These are phyloP conservation scores for Xylariales sp. DNA, from an alignment of 2,329 filamentous ascomycete genomes.

Conservation along the genomic window DNA sequence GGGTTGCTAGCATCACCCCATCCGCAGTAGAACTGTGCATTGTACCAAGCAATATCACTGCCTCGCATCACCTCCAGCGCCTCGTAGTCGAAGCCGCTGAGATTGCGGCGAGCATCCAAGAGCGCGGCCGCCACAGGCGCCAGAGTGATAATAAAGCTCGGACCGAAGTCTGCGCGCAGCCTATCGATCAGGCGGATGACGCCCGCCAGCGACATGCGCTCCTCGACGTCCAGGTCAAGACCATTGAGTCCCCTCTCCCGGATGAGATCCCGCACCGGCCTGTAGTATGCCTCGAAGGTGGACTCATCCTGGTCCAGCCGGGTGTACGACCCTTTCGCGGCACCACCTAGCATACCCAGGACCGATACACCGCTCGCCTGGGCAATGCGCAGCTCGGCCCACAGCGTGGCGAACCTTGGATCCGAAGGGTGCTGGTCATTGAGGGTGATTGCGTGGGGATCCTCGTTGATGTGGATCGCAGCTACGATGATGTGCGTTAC, in stretches of 20 bases:
- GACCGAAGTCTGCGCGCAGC: constrained; percentile 61
- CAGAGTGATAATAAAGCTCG: constrained; percentile 67
- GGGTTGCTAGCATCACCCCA: constrained; percentile 64
- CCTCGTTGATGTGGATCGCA: constrained; percentile 72
- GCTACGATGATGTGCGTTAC: constrained; percentile 74
- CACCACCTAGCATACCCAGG: constrained; percentile 78
- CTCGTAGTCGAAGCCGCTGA: constrained; percentile 73
- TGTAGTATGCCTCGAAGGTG: constrained; percentile 67
- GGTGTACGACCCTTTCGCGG: constrained; percentile 65
- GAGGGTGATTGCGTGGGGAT: constrained; percentile 61
- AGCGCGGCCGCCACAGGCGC: constrained; percentile 75
- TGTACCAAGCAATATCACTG: constrained; percentile 70
- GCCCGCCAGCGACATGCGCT: constrained; percentile 61
- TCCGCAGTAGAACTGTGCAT: constrained; percentile 80
- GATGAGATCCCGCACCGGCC: constrained; percentile 58
- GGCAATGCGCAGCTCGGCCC: constrained; percentile 66
- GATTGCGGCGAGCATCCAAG: constrained; percentile 54
- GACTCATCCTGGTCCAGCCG: constrained; percentile 44
- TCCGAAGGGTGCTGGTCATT: constrained; percentile 69
- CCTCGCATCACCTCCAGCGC: constrained; percentile 63
- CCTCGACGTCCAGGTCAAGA: constrained; percentile 72
- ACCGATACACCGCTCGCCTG: constrained; percentile 68
- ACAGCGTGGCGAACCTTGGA: constrained; percentile 59
- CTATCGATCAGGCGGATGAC: constrained; percentile 60
- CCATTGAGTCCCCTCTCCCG: constrained; percentile 55